Percentiles rank a stretch among this genome's conserved stretches.
These are phyloP conservation scores for Paratinospora sagittata DNA, from an alignment of 164 flowering plant species.

Conservation along the genomic window DNA sequence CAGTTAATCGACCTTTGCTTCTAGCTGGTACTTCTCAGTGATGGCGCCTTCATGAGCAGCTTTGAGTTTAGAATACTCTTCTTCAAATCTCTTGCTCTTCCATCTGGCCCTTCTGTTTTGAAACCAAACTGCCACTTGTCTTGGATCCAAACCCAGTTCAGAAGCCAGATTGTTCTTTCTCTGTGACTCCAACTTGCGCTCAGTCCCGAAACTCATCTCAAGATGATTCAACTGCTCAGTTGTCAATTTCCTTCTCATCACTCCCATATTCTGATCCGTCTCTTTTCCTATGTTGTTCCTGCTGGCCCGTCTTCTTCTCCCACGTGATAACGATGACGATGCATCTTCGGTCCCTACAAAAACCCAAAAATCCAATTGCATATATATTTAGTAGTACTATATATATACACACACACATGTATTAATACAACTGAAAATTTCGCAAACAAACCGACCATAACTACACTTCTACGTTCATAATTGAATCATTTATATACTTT, in stretches of 20 bases:
- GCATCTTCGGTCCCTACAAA: no score
- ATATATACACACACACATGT: no score
- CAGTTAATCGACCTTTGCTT: not conserved
- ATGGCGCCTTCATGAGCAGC: not conserved
- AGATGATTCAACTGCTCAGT: not conserved
- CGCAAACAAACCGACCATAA: no score
- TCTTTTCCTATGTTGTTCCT: not conserved
- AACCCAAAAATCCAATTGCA: no score
- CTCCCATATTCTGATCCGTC: not conserved
- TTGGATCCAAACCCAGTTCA: not conserved
- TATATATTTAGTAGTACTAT: no score
- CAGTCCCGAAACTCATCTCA: not conserved
- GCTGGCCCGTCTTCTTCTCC: not conserved
- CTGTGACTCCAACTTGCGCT: not conserved
- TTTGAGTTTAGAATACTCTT: not conserved
- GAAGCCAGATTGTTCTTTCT: not conserved
- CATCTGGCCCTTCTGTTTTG: not conserved
- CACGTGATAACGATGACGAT: not conserved
- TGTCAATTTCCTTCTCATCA: not conserved
- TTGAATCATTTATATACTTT: no score
- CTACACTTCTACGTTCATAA: no score
- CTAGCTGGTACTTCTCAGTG: not conserved
- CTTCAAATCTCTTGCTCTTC: not conserved
- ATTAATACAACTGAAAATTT: no score
- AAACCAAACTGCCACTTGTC: slow-evolving; percentile 2